Base-by-base conservation (phyloP, 345 rosid species). In the Leavenworthia alabamica region DNA sequence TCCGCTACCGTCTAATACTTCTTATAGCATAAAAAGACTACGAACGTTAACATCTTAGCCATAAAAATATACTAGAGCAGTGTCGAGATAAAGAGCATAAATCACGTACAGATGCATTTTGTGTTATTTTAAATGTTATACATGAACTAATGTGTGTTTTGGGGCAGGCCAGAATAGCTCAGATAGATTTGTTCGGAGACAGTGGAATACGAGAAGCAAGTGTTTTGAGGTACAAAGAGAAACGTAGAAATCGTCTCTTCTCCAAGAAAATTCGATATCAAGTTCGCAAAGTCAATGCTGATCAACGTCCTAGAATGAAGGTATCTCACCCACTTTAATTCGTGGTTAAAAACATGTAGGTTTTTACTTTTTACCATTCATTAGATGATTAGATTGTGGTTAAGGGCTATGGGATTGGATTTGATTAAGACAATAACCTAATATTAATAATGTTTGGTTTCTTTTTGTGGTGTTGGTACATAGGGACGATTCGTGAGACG, bases 261-360 rank as follows among this genome's bases (percentile, higher is more conserved):
- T 89, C 96, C 5, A 93, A 83, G 77, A 93, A 89, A 80, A 87
- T 93, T 71, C 79, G 99, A 28, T 93, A 89, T 67, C 82, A 87
- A 50, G 96, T 93, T 68, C 78, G 99, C 11, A 89, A 93, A 79
- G 80, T 82, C 73, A 93, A 87, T 65, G 99, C 90, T 0, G 96
- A 87, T 70, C 79, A 66, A 72, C 91, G 99, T 50, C 96, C 99
- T 26, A 78, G 99, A 62, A 84, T 85, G 83, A 85, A 87, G 99
- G 97, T 85, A 71, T 23, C 41, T 44, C 56, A 47, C 31, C 60
- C 53, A 42, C 65, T 31, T 66, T 60, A 45, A 39, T 14, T 10
- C 17, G 22, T 20, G 22, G 22, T 20, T 20, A 20, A 20, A 20
- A 20, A 37, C 63, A 67, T 19, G 43, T 40, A 67, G 51, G 36